Conservation (phyloP, 1,139 yeast genomes). For the Sugiyamaella novakii region DNA sequence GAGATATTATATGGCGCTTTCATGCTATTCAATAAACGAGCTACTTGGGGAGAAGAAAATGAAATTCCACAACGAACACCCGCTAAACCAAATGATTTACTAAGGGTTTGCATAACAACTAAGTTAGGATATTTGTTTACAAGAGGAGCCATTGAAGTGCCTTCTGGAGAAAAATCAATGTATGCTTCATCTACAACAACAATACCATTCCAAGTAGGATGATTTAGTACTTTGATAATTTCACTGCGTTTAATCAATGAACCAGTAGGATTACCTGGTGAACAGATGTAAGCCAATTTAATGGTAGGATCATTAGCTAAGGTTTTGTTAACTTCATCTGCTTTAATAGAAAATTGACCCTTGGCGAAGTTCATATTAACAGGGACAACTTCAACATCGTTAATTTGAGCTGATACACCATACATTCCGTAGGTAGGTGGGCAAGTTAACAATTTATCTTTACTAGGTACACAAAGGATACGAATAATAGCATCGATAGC, state of each 20-base stretch:
- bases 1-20: conserved; percentile 96
- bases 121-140: conserved; percentile 82
- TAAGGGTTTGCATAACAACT: conserved; percentile 86
- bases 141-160: conserved; percentile 74
- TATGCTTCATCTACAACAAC: conserved; percentile 94
- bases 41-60: conserved; percentile 60
- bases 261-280: conserved; percentile 99
- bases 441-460: conserved; percentile 77
- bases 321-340: conserved; percentile 55
- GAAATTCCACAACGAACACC: conserved; percentile 89
- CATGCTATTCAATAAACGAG: conserved; percentile 76
- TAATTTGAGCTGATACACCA: conserved; percentile 82
- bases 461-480: conserved; percentile 79
- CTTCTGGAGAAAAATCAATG: conserved; percentile 73
- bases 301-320: conserved; percentile 60
- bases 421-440: conserved; percentile 99
- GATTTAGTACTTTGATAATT: conserved; percentile 55
- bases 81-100: conserved; percentile 94
- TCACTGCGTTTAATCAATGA: conserved; percentile 54
- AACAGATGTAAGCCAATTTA: conserved; percentile 80
- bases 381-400: conserved; percentile 75
- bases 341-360: conserved; percentile 64
- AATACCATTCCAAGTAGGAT: conserved; percentile 69
- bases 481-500: conserved; percentile 87
- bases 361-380: conserved; percentile 63